These are phyloP conservation scores for Calocybe cyanea DNA, from an alignment of 768 basidiomycete species.

Conservation along the genomic window DNA sequence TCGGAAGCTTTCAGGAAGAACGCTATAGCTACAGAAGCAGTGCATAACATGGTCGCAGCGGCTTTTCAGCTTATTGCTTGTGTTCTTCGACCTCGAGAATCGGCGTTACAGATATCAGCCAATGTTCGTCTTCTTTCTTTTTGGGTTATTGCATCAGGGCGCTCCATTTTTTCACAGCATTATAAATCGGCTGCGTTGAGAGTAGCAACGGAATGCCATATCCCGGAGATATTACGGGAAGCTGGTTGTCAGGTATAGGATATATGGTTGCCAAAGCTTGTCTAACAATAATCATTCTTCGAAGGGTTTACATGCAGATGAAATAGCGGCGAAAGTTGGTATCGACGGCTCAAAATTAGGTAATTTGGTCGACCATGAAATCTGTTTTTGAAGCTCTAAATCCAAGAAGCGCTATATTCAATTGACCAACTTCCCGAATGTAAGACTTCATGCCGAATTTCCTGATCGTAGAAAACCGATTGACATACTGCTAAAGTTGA, in stretches of 20 bases:
- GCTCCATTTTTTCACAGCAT: slow-evolving; percentile 17
- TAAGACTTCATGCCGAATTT: no score
- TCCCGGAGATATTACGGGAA: slow-evolving; percentile 30
- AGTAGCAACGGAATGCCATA: slow-evolving; percentile 19
- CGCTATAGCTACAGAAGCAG: slow-evolving; percentile 24
- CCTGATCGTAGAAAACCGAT: no score
- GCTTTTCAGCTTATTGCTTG: slow-evolving; percentile 29
- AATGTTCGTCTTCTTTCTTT: slow-evolving; percentile 14
- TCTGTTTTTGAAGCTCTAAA: no score
- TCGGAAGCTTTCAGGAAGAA: slow-evolving; percentile 26
- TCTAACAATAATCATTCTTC: no score
- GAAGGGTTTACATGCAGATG: slow-evolving; percentile 33
- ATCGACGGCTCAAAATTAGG: slow-evolving; percentile 31
- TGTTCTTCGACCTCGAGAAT: slow-evolving; percentile 21
- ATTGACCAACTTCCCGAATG: no score
- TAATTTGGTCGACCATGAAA: slow-evolving; percentile 10
- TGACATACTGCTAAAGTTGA: no score
- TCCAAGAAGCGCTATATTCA: no score
- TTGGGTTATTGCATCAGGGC: neutral
- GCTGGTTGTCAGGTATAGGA: slow-evolving; percentile 26
- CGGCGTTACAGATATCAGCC: slow-evolving; percentile 16
- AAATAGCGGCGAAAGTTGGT: slow-evolving; percentile 28
- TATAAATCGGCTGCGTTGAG: slow-evolving; percentile 22
- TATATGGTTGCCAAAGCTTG: neutral
- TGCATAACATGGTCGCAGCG: slow-evolving; percentile 27